A percentile compares a stretch with the other conserved stretches of the same genome.
phyloP scores from a whole-genome alignment of 1,284 basidiomycete genomes.

The Irpex sp. region DNA sequence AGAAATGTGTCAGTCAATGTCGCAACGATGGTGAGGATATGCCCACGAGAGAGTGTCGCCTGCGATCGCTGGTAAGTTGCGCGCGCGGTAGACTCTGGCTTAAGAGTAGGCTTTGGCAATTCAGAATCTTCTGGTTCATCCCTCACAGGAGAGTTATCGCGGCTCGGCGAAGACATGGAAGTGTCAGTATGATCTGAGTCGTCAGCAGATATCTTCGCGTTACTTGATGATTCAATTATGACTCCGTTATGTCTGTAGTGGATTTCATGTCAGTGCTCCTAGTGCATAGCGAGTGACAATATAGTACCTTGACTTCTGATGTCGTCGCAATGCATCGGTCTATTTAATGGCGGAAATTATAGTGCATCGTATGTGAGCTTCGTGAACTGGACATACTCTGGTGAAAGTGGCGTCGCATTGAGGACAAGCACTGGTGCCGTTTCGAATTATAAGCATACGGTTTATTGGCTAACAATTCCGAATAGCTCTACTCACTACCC shows the following conservation, averaged over 20 bases:
- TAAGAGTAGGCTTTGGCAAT: conserved; percentile 3
- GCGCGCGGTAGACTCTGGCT: neutral
- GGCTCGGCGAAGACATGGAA: conserved; percentile 44
- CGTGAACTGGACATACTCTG: conserved; percentile 43
- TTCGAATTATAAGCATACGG: conserved; percentile 10
- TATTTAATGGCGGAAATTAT: conserved; percentile 9
- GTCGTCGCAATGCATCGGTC: conserved; percentile 35
- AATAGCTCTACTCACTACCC: conserved; percentile 51
- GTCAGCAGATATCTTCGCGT: conserved; percentile 25
- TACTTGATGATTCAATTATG: conserved; percentile 50
- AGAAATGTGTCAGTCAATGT: conserved; percentile 12
- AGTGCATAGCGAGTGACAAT: conserved; percentile 4
- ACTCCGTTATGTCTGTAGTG: conserved; percentile 60
- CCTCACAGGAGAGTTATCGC: conserved; percentile 44
- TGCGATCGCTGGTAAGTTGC: conserved; percentile 6
- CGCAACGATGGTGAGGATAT: neutral
- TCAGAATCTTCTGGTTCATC: conserved; percentile 35
- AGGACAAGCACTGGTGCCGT: conserved; percentile 53
- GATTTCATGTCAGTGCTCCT: neutral
- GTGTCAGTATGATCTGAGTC: conserved; percentile 22
- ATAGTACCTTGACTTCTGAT: conserved; percentile 52
- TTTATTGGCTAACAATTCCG: neutral
- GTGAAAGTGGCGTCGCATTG: conserved; percentile 77
- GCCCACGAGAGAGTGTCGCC: neutral
- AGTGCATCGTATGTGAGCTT: conserved; percentile 4